Evolutionary conservation across 1,139 yeast genomes (phyloP), one percentile per base, ranked within the genome.

Genomic region (Fermentozyma sake): DNA sequence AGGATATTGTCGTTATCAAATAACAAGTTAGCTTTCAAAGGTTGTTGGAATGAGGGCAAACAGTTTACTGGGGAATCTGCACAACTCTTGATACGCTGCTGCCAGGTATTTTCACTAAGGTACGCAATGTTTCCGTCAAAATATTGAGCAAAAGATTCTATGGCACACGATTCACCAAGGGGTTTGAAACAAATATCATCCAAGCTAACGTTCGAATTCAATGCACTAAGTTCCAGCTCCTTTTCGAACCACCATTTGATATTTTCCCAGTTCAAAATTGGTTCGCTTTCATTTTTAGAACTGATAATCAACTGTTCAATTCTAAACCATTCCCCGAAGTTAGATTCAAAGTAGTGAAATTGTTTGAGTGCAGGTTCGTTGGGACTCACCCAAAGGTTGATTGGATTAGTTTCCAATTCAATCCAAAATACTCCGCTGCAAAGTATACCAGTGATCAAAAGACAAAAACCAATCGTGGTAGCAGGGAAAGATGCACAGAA

Each of bases 101-200:
- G 48, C 95, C 95, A 89, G 6, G 55, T 52, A 0, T 43, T 30
- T 29, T 68, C 66, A 11, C 68, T 68, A 4, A 91, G 68, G 16
- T 59, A 54, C 9, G 47, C 47, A 5, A 81, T 55, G 28, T 74
- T 71, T 2, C 93, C 95, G 18, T 70, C 69, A 52, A 86, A 87
- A 49, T 89, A 91, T 49, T 89, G 96, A 0, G 96, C 80, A 34
- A 85, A 78, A 2, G 96, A 85, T 50, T 89, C 94, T n/a, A 91
- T 64, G 1, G 81, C 89, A 60, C 98, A 91, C 1, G 80, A 67
- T 8, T 78, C 93, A 3, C 74, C 85, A 26, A 62, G 37, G 0
- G 97, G 96, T 41, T 81, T 82, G 52, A 85, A 79, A 48, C 98
- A 91, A 29, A 87, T 55, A 37, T 82, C 86, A n/a, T 73, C 69